These are phyloP conservation scores for Fusarium secorum DNA, from an alignment of 2,329 filamentous ascomycete genomes.

Conservation along the genomic window DNA sequence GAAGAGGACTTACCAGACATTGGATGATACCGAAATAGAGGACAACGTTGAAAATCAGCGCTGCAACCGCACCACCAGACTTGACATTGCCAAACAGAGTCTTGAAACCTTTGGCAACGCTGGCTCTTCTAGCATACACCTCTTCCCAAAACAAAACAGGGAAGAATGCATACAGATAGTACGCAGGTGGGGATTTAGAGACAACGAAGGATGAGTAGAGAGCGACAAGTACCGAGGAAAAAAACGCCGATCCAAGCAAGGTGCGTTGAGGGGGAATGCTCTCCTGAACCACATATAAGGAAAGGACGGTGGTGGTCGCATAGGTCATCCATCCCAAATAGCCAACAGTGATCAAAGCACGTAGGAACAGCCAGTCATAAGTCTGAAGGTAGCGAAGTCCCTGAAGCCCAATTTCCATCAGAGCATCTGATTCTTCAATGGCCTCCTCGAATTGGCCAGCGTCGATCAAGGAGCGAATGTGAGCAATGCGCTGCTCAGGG, in stretches of 20 bases:
- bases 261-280: constrained; percentile 70
- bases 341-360: constrained; percentile 85
- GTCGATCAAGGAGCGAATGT: constrained; percentile 74
- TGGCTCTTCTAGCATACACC: constrained; percentile 79
- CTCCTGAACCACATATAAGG: constrained; percentile 84
- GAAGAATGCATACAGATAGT: constrained; percentile 92
- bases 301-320: constrained; percentile 86
- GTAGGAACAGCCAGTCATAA: constrained; percentile 96
- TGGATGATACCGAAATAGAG: constrained; percentile 79
- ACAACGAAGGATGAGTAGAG: constrained; percentile 82
- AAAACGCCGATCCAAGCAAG: constrained; percentile 66
- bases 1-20: constrained; percentile 68
- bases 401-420: constrained; percentile 80
- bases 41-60: constrained; percentile 69
- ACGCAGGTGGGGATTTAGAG: constrained; percentile 81
- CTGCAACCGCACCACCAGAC: constrained; percentile 63
- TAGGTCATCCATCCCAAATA: constrained; percentile 97
- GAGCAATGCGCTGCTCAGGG: constrained; percentile 70
- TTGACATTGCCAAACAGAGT: constrained; percentile 74
- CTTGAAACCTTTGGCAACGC: constrained; percentile 70
- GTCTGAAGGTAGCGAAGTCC: constrained; percentile 95
- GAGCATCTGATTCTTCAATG: constrained; percentile 77
- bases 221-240: constrained; percentile 76
- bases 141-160: constrained; percentile 97
- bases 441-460: constrained; percentile 74